Conservation (phyloP, 805 yeast genomes). For the Kodamaea sagamina region DNA sequence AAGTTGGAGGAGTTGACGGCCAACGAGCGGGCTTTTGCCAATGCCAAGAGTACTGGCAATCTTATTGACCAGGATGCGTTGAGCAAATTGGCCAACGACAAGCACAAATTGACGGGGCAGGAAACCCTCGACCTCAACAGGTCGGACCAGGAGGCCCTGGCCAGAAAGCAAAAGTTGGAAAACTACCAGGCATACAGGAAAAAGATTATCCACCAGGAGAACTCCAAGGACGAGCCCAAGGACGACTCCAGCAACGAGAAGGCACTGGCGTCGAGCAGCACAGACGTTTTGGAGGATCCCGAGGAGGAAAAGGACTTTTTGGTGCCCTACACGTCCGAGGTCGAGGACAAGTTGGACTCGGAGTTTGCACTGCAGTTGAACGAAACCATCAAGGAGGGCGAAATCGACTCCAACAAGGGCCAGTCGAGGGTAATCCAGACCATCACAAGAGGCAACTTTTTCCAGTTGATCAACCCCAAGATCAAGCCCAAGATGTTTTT, state of each 20-base stretch:
- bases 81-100: slow-evolving; percentile 35
- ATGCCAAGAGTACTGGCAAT: slow-evolving; percentile 49
- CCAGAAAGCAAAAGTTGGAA: slow-evolving; percentile 53
- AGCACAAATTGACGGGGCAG: slow-evolving; percentile 44
- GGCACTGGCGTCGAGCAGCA: neutral
- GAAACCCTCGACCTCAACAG: slow-evolving; percentile 44
- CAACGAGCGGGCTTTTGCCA: slow-evolving; percentile 58
- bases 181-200: slow-evolving; percentile 60
- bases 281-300: slow-evolving; percentile 4
- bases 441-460: slow-evolving; percentile 67
- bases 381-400: slow-evolving; percentile 55
- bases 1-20: slow-evolving; percentile 58
- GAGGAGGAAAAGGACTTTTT: slow-evolving; percentile 32
- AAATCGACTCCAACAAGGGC: slow-evolving; percentile 51
- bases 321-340: slow-evolving; percentile 69
- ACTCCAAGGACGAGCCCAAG: slow-evolving; percentile 19
- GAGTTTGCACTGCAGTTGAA: slow-evolving; percentile 57
- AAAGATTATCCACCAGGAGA: slow-evolving; percentile 60
- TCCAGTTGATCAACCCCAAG: slow-evolving; percentile 48
- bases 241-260: slow-evolving; percentile 12
- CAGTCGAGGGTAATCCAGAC: slow-evolving; percentile 67
- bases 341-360: slow-evolving; percentile 63
- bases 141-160: slow-evolving; percentile 49
- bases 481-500: slow-evolving; percentile 61
- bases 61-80: slow-evolving; percentile 36